Percentiles rank a stretch among this genome's conserved stretches.
phyloP scores from a whole-genome alignment of 169 alveolate genomes.

The Babesia caballi region DNA sequence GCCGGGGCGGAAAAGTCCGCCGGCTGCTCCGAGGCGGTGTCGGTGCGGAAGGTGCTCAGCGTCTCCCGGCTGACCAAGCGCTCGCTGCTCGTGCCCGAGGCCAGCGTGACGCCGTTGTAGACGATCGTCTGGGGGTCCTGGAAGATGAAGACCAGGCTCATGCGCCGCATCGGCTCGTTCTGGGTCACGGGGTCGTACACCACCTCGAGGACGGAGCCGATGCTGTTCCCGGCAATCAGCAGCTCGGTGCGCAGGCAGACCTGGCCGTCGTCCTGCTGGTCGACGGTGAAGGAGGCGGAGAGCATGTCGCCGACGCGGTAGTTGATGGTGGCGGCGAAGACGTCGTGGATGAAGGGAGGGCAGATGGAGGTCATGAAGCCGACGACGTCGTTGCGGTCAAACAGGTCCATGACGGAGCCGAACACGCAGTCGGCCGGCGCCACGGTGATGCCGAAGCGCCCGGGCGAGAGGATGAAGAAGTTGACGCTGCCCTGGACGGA shows the following conservation, averaged over 20 bases:
- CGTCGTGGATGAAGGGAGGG: constrained; percentile 74
- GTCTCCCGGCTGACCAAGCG: constrained; percentile 49
- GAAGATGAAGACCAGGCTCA: constrained; percentile 85
- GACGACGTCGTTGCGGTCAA: constrained; percentile 89
- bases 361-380: constrained; percentile 80
- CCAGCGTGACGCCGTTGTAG: constrained; percentile 19
- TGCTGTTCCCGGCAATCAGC: constrained; percentile 85
- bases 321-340: constrained; percentile 81
- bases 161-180: constrained; percentile 78
- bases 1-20: not conserved
- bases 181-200: constrained; percentile 84
- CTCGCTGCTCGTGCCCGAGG: not conserved
- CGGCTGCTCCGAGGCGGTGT: constrained; percentile 42
- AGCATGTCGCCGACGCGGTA: constrained; percentile 79
- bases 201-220: constrained; percentile 88
- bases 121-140: constrained; percentile 67
- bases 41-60: constrained; percentile 38
- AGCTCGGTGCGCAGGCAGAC: constrained; percentile 85
- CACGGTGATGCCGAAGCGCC: constrained; percentile 89
- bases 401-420: constrained; percentile 81
- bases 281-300: constrained; percentile 76
- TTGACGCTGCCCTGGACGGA: constrained; percentile 39
- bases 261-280: constrained; percentile 78
- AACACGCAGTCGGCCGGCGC: constrained; percentile 88
- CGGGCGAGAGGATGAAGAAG: constrained; percentile 80